These are phyloP conservation scores for Pyrenophora teres DNA, from an alignment of 2,329 filamentous ascomycete genomes.

Conservation along the genomic window DNA sequence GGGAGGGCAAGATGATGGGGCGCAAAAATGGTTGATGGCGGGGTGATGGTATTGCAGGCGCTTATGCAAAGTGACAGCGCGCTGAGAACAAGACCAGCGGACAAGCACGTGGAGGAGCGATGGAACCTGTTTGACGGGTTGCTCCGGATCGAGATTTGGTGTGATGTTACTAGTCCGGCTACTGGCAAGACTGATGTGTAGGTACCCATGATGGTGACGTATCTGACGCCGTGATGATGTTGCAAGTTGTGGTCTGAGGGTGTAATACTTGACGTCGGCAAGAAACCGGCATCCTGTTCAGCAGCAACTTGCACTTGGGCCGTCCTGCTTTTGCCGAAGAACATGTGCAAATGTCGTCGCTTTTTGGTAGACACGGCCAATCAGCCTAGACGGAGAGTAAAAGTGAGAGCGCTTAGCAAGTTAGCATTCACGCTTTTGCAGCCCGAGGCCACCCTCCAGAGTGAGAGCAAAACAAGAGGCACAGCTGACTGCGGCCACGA, in stretches of 20 bases:
- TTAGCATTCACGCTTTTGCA: not conserved
- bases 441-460: conserved; percentile 15
- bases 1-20: not conserved
- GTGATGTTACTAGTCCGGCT: not conserved
- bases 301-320: no score
- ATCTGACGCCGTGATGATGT: not conserved
- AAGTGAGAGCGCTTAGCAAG: no score
- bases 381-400: no score
- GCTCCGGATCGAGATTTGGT: conserved; percentile 5
- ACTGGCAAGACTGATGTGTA: not conserved
- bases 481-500: conserved; percentile 22
- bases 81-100: not conserved
- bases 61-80: conserved; percentile 14
- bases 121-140: not conserved
- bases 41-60: conserved; percentile 2
- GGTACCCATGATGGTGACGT: not conserved
- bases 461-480: conserved; percentile 6
- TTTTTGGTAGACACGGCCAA: no score
- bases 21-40: not conserved
- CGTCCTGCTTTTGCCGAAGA: no score
- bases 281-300: no score
- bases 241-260: not conserved
- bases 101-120: not conserved
- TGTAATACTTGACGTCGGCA: no score
- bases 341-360: no score